Evolutionary conservation across 2,329 filamentous ascomycete genomes (phyloP).

Genomic region (Pseudogymnoascus sp.): DNA sequence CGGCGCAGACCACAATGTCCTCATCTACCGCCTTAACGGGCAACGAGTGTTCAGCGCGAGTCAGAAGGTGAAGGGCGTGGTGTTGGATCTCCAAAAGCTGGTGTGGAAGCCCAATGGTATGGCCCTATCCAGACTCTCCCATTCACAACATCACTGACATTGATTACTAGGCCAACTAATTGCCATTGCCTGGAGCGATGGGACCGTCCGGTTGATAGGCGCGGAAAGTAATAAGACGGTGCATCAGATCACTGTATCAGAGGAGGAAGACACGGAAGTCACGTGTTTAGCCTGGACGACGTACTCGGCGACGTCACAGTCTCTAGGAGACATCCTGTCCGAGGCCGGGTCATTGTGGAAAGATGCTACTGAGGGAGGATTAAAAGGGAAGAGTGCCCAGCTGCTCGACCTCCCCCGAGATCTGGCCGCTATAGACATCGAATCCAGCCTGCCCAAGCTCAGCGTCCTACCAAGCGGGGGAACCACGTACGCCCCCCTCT

Average conservation of each 20-base stretch:
- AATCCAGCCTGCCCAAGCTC: slow-evolving; percentile 68
- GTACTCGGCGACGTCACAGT: slow-evolving; percentile 15
- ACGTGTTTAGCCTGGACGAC: slow-evolving; percentile 37
- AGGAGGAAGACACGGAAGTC: slow-evolving; percentile 31
- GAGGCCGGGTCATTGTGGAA: slow-evolving; percentile 12
- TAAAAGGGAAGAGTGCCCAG: not conserved
- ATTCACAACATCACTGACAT: not conserved
- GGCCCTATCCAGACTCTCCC: not conserved
- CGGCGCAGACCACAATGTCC: slow-evolving; percentile 59
- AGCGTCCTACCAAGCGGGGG: slow-evolving; percentile 63
- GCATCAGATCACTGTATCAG: slow-evolving; percentile 52
- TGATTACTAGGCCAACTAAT: slow-evolving; percentile 58
- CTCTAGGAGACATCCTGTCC: slow-evolving; percentile 12
- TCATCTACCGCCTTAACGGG: slow-evolving; percentile 72
- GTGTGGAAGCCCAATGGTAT: slow-evolving; percentile 32
- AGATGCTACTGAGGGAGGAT: not conserved
- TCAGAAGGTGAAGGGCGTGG: slow-evolving; percentile 30
- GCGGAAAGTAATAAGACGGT: slow-evolving; percentile 76
- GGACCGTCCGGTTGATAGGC: slow-evolving; percentile 67
- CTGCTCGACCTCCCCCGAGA: slow-evolving; percentile 60
- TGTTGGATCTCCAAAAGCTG: slow-evolving; percentile 33
- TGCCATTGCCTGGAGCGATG: slow-evolving; percentile 79
- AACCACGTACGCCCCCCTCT: slow-evolving; percentile 46
- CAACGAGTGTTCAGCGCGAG: slow-evolving; percentile 56
- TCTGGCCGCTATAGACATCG: slow-evolving; percentile 68